These are phyloP conservation scores for Geranium rotundifolium DNA, from an alignment of 345 rosid genomes.

Conservation along the genomic window DNA sequence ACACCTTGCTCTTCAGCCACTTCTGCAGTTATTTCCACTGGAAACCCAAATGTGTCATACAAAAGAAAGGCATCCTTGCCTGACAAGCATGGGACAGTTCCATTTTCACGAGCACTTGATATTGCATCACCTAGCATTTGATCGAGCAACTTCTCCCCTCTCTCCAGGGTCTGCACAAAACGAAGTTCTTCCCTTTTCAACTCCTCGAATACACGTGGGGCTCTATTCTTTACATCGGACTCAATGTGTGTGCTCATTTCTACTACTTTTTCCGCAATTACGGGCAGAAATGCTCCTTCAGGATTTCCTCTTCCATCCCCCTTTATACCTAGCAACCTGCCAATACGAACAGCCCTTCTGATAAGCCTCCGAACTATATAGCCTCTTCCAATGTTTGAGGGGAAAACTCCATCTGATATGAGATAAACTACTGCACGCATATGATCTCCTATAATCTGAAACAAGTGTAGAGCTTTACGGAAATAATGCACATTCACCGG, in stretches of 20 bases:
- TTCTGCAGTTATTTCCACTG: slow-evolving; percentile 82
- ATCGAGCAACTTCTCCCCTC: slow-evolving; percentile 82
- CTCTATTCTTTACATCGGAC: slow-evolving; percentile 48
- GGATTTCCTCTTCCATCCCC: slow-evolving; percentile 44
- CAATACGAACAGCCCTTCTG: slow-evolving; percentile 82
- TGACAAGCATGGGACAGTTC: slow-evolving; percentile 38
- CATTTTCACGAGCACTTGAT: slow-evolving; percentile 26
- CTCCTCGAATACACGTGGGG: slow-evolving; percentile 61
- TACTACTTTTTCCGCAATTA: slow-evolving; percentile 66
- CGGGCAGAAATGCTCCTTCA: slow-evolving; percentile 63
- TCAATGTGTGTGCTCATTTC: slow-evolving; percentile 66
- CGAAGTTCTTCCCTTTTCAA: slow-evolving; percentile 73
- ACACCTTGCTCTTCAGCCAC: slow-evolving; percentile 70
- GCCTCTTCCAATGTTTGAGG: slow-evolving; percentile 94
- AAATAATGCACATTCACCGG: slow-evolving; percentile 1
- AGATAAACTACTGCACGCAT: slow-evolving; percentile 80
- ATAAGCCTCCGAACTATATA: slow-evolving; percentile 85
- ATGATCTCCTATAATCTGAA: slow-evolving; percentile 82
- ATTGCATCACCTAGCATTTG: slow-evolving; percentile 57
- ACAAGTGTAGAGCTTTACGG: slow-evolving; percentile 9
- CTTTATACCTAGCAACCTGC: slow-evolving; percentile 67
- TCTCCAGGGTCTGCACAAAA: slow-evolving; percentile 79
- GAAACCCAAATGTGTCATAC: slow-evolving; percentile 82
- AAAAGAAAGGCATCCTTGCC: slow-evolving; percentile 83
- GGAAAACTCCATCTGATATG: slow-evolving; percentile 81